phyloP scores from a whole-genome alignment of 331 rosid species.

The Spiraea crenata region DNA sequence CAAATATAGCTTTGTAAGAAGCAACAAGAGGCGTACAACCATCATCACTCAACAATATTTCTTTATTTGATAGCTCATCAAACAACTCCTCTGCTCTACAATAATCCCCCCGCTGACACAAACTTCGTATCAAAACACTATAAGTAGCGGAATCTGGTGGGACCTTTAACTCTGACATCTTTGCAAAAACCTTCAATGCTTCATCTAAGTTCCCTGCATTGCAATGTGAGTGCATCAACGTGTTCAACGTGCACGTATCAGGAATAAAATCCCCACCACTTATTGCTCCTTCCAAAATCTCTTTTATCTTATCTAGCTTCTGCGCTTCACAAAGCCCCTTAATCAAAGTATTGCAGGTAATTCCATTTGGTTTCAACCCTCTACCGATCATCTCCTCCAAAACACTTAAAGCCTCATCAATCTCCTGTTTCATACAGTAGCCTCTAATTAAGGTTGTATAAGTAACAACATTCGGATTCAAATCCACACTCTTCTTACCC shows the following conservation, averaged over 20 bases:
- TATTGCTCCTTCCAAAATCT: slow-evolving; percentile 41
- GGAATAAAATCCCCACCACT: slow-evolving; percentile 47
- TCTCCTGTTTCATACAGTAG: slow-evolving; percentile 55
- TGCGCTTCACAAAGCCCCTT: slow-evolving; percentile 71
- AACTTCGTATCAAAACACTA: slow-evolving; percentile 52
- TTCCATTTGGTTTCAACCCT: slow-evolving; percentile 51
- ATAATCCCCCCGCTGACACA: slow-evolving; percentile 53
- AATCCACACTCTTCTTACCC: slow-evolving; percentile 50
- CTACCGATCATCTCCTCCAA: slow-evolving; percentile 61
- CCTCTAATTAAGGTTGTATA: slow-evolving; percentile 75
- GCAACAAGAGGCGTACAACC: slow-evolving; percentile 79
- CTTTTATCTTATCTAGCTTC: slow-evolving; percentile 50
- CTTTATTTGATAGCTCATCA: slow-evolving; percentile 54
- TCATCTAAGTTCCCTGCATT: slow-evolving; percentile 54
- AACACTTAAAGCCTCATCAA: slow-evolving; percentile 54
- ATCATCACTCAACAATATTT: slow-evolving; percentile 40
- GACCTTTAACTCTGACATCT: slow-evolving; percentile 53
- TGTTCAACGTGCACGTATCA: slow-evolving; percentile 72
- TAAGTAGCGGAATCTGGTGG: slow-evolving; percentile 70
- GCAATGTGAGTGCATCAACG: slow-evolving; percentile 57
- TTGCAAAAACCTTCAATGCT: slow-evolving; percentile 55
- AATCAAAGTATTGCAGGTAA: slow-evolving; percentile 65
- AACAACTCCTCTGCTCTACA: slow-evolving; percentile 54
- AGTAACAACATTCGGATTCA: slow-evolving; percentile 70
- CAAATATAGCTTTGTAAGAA: slow-evolving; percentile 59